phyloP scores from a whole-genome alignment of 192 early-diverging fungal species.

The Coemansia sp. region DNA sequence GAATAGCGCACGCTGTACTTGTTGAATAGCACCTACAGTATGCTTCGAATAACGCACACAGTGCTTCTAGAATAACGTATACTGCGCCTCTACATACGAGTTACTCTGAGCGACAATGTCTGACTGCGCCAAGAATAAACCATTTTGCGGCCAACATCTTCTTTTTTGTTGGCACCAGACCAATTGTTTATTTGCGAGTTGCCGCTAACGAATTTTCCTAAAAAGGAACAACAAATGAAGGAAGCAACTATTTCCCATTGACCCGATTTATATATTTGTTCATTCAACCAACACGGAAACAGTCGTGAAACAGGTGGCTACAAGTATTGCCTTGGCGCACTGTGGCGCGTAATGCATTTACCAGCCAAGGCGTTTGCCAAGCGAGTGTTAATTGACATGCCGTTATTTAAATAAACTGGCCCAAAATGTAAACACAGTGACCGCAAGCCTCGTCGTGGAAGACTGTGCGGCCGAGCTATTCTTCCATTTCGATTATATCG shows the following conservation, averaged over 20 bases:
- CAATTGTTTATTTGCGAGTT: neutral
- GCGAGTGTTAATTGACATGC: slow-evolving; percentile 2
- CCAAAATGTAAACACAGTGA: neutral
- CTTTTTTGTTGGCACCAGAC: neutral
- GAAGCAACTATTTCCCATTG: too few relatives aligned
- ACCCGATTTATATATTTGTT: neutral
- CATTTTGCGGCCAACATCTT: neutral
- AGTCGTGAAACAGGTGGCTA: slow-evolving; percentile 1
- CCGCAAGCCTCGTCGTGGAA: slow-evolving; percentile 1
- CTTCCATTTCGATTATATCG: neutral
- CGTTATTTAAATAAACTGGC: neutral
- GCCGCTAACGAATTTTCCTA: neutral
- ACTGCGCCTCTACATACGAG: neutral
- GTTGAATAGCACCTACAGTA: too few relatives aligned
- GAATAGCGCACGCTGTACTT: too few relatives aligned
- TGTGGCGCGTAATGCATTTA: neutral
- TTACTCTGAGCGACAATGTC: neutral
- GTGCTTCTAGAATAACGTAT: too few relatives aligned
- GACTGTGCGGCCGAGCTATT: neutral
- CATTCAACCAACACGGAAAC: neutral
- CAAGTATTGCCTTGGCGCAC: neutral
- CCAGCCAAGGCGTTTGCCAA: neutral
- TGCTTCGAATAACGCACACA: too few relatives aligned
- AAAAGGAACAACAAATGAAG: slow-evolving; percentile 5
- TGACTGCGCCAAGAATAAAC: neutral